Conservation (phyloP, 129 eudicot species). For the Tagetes erecta region DNA sequence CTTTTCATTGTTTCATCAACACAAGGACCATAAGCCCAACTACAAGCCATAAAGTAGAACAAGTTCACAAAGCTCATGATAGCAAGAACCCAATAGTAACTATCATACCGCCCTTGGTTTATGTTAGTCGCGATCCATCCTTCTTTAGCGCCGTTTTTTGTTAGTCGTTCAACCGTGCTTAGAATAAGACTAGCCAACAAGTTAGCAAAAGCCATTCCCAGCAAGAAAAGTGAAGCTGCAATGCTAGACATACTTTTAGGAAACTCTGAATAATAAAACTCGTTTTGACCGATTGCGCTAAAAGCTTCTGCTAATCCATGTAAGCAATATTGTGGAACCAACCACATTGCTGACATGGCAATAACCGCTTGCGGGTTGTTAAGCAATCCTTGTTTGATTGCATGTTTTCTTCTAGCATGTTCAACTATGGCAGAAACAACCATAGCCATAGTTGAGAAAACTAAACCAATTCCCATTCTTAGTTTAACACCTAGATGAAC, state of each 20-base stretch:
- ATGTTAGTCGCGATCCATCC: slow-evolving; percentile 52
- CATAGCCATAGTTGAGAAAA: slow-evolving; percentile 45
- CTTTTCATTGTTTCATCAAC: slow-evolving; percentile 30
- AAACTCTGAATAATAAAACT: slow-evolving; percentile 56
- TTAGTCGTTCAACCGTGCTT: slow-evolving; percentile 29
- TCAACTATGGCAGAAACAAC: slow-evolving; percentile 49
- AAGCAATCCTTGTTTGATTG: slow-evolving; percentile 32
- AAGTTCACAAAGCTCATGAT: slow-evolving; percentile 47
- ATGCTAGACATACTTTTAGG: slow-evolving; percentile 60
- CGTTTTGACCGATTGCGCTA: slow-evolving; percentile 45
- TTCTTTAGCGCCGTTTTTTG: slow-evolving; percentile 36
- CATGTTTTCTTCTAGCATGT: slow-evolving; percentile 40
- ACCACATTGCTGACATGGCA: slow-evolving; percentile 54
- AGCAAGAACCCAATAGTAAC: slow-evolving; percentile 56
- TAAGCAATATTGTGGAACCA: slow-evolving; percentile 41
- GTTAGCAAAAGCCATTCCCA: slow-evolving; percentile 48
- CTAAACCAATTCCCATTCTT: slow-evolving; percentile 52
- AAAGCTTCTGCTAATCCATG: slow-evolving; percentile 55
- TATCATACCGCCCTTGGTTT: slow-evolving; percentile 53
- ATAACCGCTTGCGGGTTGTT: slow-evolving; percentile 35
- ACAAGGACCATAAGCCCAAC: slow-evolving; percentile 59
- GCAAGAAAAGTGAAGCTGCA: slow-evolving; percentile 44
- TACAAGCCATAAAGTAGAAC: slow-evolving; percentile 40
- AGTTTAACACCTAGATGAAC: slow-evolving; percentile 44
- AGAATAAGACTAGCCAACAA: slow-evolving; percentile 48